Evolutionary conservation across 2,329 filamentous ascomycete genomes (phyloP), one percentile per base, ranked within the genome.

Genomic region (Neopestalotiopsis rosae): DNA sequence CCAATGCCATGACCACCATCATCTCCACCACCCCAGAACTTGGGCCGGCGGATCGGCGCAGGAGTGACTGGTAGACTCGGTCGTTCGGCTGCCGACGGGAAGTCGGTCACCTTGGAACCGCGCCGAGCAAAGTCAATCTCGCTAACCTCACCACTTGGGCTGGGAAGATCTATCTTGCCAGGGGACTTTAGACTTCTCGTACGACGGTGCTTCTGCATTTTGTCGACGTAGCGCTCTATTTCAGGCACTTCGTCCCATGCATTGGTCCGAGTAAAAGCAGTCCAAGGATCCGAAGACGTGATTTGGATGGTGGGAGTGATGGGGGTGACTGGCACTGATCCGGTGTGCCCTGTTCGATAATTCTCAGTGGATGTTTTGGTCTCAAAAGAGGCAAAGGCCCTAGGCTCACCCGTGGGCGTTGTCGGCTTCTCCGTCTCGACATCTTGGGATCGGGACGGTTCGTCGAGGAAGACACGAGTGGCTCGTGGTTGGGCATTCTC

Each of bases 231-330:
- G 71, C 89, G 88, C 75, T 94, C 91, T 74, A 99, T 99, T 72
- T 94, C 92, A 13, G 93, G 93, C 66, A 97, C 88, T 66, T 94
- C 93, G 76, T 99, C 96, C 96, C 96, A 99, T 17, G 94, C 95
- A 79, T 98, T 99, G 65, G 86, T 89, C 61, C 90, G 88, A n/a
- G 89, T 85, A 78, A 92, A 97, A 61, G 86, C 86, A 71, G 89
- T 87, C 93, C 93, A 97, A 24, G 90, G 87, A 75, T 91, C 86
- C 63, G 87, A 82, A 49, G 85, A 77, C 28, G 80, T 82, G 68
- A 83, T 73, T 59, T 80, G 80, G 69, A 86, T 81, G 34, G 82
- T 84, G 32, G 87, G 84, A 65, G 86, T 87, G 58, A 79, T 78
- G 66, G 87, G 84, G 38, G 88, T 87, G 45, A 76, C 75, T 12